These are phyloP conservation scores for Albifimbria verrucaria DNA, from an alignment of 2,329 filamentous ascomycete species.

Conservation along the genomic window DNA sequence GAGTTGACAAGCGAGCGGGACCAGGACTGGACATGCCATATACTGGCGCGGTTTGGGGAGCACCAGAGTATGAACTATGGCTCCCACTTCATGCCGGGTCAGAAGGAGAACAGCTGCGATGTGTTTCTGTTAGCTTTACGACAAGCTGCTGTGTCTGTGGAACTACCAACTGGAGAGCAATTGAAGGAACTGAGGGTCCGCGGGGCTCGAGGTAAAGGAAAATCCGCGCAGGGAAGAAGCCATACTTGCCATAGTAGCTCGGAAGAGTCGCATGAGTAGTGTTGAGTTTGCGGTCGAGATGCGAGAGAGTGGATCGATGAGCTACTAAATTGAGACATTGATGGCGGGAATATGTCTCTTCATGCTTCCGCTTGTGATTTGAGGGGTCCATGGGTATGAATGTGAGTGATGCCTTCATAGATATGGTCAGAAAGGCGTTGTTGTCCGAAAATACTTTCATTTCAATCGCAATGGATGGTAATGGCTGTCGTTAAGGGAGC, in stretches of 20 bases:
- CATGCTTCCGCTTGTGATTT: neutral
- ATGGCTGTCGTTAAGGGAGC: too few species aligned
- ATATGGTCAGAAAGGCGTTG: neutral
- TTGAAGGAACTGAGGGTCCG: too few species aligned
- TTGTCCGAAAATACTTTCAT: neutral
- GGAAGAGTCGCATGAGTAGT: too few species aligned
- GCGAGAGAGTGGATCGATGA: neutral
- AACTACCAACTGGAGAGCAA: constrained; percentile 20
- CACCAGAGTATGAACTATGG: constrained; percentile 96
- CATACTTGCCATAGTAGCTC: too few species aligned
- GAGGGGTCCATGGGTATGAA: neutral
- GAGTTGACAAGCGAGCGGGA: constrained; percentile 35
- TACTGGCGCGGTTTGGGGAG: constrained; percentile 73
- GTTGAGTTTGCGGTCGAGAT: neutral
- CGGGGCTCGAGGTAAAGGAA: too few species aligned
- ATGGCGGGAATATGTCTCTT: neutral
- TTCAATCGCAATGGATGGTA: too few species aligned
- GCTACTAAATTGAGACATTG: neutral
- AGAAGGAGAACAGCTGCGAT: constrained; percentile 29
- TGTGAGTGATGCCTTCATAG: neutral
- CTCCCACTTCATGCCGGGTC: constrained; percentile 60
- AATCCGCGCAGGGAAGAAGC: too few species aligned
- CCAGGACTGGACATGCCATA: constrained; percentile 56
- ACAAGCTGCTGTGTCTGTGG: constrained; percentile 69
- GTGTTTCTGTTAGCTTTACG: constrained; percentile 78